Conservation (phyloP, 2,329 filamentous ascomycete species). For the Alternaria infectoria region DNA sequence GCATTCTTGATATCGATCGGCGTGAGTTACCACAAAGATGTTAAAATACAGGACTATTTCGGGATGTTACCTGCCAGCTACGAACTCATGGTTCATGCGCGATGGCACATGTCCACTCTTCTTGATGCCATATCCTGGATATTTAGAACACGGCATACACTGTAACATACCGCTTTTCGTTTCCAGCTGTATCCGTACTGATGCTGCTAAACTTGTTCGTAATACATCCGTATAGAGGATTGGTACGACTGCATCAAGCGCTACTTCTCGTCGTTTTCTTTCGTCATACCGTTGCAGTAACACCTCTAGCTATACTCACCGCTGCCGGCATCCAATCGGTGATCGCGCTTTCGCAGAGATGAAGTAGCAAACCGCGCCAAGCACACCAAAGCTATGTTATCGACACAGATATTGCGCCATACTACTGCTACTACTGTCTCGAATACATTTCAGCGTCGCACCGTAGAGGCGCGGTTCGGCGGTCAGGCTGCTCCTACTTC, state of each 20-base stretch:
- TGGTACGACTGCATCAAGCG: slow-evolving; percentile 3
- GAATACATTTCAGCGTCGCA: slow-evolving; percentile 7
- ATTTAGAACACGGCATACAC: background rate
- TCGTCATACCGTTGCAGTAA: slow-evolving; percentile 23
- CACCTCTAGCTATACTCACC: slow-evolving; percentile 17
- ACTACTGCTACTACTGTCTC: background rate
- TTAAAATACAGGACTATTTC: background rate
- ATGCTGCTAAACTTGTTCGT: background rate
- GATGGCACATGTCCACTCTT: background rate
- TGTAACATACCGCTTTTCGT: background rate
- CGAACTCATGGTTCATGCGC: background rate
- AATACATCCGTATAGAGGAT: background rate
- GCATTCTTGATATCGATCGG: background rate
- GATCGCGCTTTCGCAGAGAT: background rate
- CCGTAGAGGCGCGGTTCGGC: slow-evolving; percentile 4
- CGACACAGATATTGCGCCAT: slow-evolving; percentile 9
- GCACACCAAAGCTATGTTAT: background rate
- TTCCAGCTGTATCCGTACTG: background rate
- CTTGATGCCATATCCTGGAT: background rate
- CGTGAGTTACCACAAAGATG: background rate
- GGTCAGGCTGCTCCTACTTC: slow-evolving; percentile 3
- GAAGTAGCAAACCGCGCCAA: slow-evolving; percentile 13
- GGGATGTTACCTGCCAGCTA: background rate
- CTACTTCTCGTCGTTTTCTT: slow-evolving; percentile 1
- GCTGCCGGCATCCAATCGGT: slow-evolving; percentile 11